Evolutionary conservation across 768 basidiomycete genomes (phyloP), one percentile per base, ranked within the genome.

Genomic region (Pluteus cervinus): DNA sequence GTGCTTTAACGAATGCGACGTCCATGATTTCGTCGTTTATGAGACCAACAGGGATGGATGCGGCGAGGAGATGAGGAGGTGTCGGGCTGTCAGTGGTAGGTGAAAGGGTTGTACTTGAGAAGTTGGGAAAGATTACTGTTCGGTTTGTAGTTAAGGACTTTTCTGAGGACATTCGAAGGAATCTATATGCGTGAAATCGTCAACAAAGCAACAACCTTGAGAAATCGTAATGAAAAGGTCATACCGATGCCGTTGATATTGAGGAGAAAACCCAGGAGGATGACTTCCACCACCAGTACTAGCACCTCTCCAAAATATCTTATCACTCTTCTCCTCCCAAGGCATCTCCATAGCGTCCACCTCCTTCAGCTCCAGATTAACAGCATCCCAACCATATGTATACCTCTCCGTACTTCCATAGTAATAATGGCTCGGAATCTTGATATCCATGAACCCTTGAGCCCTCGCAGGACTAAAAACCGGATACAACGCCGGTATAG

Each of bases 341-440:
- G 86, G 76, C 1, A 77, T 57, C 51, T 97, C 93, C 81, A 89
- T 85, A 37, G 79, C 68, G 47, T 97, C 94, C 3, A 85, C 73
- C 5, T 79, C 80, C 47, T 81, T 79, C 44, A 84, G 63, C 42
- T 82, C 73, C 46, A 80, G 62, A 42, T 84, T 80, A 14, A 82
- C 68, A 1, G 81, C 63, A 52, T 96, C 89, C 85, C 88, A 97
- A 0, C 81, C 92, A 42, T 94, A 97, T 2, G 92, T 91, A 50
- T 94, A 93, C 37, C 79, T 61, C 32, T 72, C 65, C 11, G 83
- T 88, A 38, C 80, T 80, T 8, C 82, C 83, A 50, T 88, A 89
- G 57, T 99, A 98, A 56, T 99, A 98, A 57, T 98, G 92, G 43
- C 88, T 92, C 0, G 96, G 94, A 44, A 98, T 91, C 40, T 86